These are phyloP conservation scores for Cyclotella sp. DNA, from an alignment of 108 stramenopile species.

Conservation along the genomic window DNA sequence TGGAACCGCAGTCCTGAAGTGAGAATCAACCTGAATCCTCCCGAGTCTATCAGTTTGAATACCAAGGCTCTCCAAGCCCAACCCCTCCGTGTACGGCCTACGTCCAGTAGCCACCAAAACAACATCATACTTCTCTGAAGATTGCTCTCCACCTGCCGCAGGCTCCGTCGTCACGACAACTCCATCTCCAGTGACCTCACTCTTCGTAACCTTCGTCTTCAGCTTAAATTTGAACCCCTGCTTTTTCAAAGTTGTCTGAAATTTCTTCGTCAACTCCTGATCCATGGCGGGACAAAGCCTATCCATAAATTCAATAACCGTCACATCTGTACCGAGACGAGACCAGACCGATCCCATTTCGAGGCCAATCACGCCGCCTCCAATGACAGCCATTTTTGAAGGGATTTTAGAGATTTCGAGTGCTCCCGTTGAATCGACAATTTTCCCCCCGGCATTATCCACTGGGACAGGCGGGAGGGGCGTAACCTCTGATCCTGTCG, in stretches of 20 bases:
- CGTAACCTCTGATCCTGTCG: slow-evolving; percentile 92
- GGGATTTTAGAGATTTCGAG: slow-evolving; percentile 93
- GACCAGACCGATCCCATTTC: slow-evolving; percentile 99
- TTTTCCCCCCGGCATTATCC: slow-evolving; percentile 95
- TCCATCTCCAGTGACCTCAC: slow-evolving; percentile 85
- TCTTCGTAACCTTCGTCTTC: slow-evolving; percentile 94
- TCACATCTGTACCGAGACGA: slow-evolving; percentile 95
- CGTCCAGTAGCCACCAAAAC: slow-evolving; percentile 99
- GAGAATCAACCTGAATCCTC: slow-evolving; percentile 96
- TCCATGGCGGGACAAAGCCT: slow-evolving; percentile 95
- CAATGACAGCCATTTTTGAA: slow-evolving; percentile 93
- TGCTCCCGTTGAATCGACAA: slow-evolving; percentile 99
- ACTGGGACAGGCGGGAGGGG: slow-evolving; percentile 98
- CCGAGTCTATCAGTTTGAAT: slow-evolving; percentile 96
- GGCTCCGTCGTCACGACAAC: slow-evolving; percentile 94
- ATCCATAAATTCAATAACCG: slow-evolving; percentile 99
- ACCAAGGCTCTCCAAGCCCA: slow-evolving; percentile 95
- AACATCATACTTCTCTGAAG: slow-evolving; percentile 77
- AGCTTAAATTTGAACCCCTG: slow-evolving; percentile 98
- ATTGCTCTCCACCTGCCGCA: slow-evolving; percentile 49
- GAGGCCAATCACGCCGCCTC: slow-evolving; percentile 98
- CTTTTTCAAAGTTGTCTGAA: slow-evolving; percentile 96
- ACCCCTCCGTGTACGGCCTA: slow-evolving; percentile 97
- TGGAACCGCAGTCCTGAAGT: slow-evolving; percentile 95
- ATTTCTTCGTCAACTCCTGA: slow-evolving; percentile 94